Evolutionary conservation across 805 yeast genomes (phyloP).

Genomic region (Cyberlindnera veronae): DNA sequence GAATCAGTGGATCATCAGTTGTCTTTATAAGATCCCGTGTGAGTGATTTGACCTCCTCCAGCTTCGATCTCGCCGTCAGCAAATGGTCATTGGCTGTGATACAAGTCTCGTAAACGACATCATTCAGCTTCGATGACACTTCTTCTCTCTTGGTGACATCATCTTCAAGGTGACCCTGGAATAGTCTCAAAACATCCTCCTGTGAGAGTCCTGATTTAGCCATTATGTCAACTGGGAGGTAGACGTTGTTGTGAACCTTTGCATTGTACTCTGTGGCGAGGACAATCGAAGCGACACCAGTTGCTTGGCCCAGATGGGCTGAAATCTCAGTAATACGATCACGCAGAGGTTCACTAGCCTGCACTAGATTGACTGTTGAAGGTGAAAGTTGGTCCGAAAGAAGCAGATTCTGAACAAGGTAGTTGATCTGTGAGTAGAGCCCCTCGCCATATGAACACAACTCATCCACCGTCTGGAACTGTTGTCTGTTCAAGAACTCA

Average conservation of each 20-base stretch:
- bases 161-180: constrained; percentile 25
- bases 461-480: constrained; percentile 47
- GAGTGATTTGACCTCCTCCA: constrained; percentile 40
- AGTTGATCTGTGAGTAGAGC: constrained; percentile 67
- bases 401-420: constrained; percentile 56
- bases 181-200: constrained; percentile 53
- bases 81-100: constrained; percentile 78
- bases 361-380: constrained; percentile 46
- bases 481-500: constrained; percentile 45
- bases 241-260: constrained; percentile 35
- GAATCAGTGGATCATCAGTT: constrained; percentile 27
- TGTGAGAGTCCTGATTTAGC: constrained; percentile 53
- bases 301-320: constrained; percentile 83
- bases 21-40: constrained; percentile 24
- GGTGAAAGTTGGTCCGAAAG: constrained; percentile 59
- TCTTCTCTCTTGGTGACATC: constrained; percentile 17
- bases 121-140: constrained; percentile 41
- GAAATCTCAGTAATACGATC: constrained; percentile 51
- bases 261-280: constrained; percentile 60
- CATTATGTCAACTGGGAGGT: constrained; percentile 63
- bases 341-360: constrained; percentile 42
- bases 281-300: constrained; percentile 62
- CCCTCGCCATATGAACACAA: constrained; percentile 82
- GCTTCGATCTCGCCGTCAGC: constrained; percentile 59
- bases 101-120: constrained; percentile 66